Evolutionary conservation across 225 moss, liverwort and hornwort genomes (phyloP), one percentile per base, ranked within the genome.

Genomic region (Bryoerythrophyllum caledonicum): DNA sequence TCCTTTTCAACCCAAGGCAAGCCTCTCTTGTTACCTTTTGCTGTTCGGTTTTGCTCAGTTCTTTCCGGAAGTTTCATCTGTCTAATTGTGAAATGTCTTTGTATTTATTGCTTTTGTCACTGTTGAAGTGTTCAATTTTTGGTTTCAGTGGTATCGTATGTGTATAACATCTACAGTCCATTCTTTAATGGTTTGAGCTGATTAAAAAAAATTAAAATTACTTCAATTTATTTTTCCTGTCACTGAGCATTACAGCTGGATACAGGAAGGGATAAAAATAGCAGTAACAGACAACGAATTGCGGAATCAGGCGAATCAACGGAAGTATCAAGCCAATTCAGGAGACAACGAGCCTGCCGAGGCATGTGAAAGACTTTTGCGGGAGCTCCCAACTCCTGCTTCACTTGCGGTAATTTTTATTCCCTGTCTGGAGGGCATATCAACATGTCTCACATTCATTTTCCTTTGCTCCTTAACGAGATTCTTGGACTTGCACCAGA

Each of bases 331-430:
- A 30, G 57, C 24, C 25, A 83, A 75, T 73, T 74, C 88, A 65
- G 99, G 87, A 59, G 93, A 91, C 66, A 82, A 68, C 60, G 86
- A 82, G 72, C 87, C 87, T 78, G 86, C 81, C 53, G 91, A 93
- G 79, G 82, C 89, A 3, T 99, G 99, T 85, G 99, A 95, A 62
- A 82, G 70, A 28, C 86, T 99, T 26, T 71, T 99, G 70, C 87
- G 89, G 24, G 99, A 95, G 85, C 99, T 99, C 55, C 99, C 99
- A 20, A 95, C 95, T 70, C 99, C 99, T 70, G 86, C 90, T 63
- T 89, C 93, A 35, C 94, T 99, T 79, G 99, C 93, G 81, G 93
- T 93, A 86, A 82, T 49, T 6, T 67, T 60, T 65, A 21, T 58
- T 60, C 46, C 20, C 25, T 52, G 43, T 76, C 9, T 73, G 13